Evolutionary conservation across 306 rosid species (phyloP).

Genomic region (Dryas alaskensis): DNA sequence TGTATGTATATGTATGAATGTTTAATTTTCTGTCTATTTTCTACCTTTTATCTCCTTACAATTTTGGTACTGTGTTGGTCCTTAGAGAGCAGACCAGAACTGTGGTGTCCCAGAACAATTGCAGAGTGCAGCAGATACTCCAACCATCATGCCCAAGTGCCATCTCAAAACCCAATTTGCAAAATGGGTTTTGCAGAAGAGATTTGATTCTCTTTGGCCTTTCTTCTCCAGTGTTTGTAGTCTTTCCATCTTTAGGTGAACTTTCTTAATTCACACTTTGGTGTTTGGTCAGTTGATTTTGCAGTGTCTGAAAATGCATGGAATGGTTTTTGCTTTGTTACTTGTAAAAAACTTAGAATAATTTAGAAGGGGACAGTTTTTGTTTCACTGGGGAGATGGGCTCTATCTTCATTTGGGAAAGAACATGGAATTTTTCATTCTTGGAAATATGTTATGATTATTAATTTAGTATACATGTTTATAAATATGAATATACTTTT

Average conservation of each 20-base stretch:
- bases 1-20: background rate
- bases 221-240: constrained; percentile 46
- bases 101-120: constrained; percentile 32
- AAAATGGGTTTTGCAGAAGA: constrained; percentile 50
- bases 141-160: constrained; percentile 25
- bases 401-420: too few relatives aligned
- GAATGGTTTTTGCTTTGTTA: background rate
- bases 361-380: background rate
- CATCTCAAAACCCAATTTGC: constrained; percentile 43
- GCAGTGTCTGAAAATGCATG: background rate
- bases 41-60: background rate
- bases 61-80: background rate
- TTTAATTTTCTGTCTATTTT: background rate
- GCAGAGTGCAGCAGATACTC: constrained; percentile 22
- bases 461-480: background rate
- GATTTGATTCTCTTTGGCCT: constrained; percentile 59
- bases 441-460: background rate
- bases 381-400: background rate
- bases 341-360: background rate
- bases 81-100: constrained; percentile 36
- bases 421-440: background rate
- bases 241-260: constrained; percentile 47
- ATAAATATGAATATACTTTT: background rate
- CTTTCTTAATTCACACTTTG: constrained; percentile 9
- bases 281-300: background rate